Conservation (phyloP, 2,329 filamentous ascomycete genomes). For the Graphium sp. region DNA sequence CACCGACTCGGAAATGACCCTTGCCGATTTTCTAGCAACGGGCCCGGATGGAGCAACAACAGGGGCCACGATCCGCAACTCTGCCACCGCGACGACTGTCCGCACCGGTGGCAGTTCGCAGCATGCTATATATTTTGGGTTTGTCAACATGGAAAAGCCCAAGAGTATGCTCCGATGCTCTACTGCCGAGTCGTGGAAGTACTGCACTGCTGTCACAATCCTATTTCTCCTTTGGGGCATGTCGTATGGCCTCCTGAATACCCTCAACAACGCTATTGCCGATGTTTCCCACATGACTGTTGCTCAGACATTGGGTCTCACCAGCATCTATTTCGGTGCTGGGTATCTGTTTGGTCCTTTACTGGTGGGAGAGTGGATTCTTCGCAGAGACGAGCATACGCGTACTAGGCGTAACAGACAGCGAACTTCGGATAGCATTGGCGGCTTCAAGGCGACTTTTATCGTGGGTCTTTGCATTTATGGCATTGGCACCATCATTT, state of each 20-base stretch:
- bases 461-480: conserved; percentile 64
- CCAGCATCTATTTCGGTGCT: conserved; percentile 53
- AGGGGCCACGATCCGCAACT: conserved; percentile 5
- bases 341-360: conserved; percentile 56
- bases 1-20: no score
- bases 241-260: conserved; percentile 74
- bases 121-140: conserved; percentile 52
- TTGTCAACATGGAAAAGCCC: conserved; percentile 52
- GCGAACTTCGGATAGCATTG: conserved; percentile 24
- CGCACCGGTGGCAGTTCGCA: conserved; percentile 19
- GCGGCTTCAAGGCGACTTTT: conserved; percentile 66
- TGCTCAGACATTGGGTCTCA: conserved; percentile 49
- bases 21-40: conserved; percentile 4
- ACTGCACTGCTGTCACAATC: conserved; percentile 58
- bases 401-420: conserved; percentile 20
- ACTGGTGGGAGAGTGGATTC: conserved; percentile 51
- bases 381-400: conserved; percentile 49
- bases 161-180: conserved; percentile 56
- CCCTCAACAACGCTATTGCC: conserved; percentile 57
- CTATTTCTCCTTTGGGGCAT: conserved; percentile 85
- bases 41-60: conserved; percentile 5
- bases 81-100: conserved; percentile 14
- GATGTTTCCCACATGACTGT: conserved; percentile 41
- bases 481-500: conserved; percentile 63
- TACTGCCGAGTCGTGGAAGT: conserved; percentile 48